Percentiles rank a stretch among this genome's conserved stretches.
Evolutionary conservation across 2,329 filamentous ascomycete species (phyloP).

Genomic region (Tolypocladium album): DNA sequence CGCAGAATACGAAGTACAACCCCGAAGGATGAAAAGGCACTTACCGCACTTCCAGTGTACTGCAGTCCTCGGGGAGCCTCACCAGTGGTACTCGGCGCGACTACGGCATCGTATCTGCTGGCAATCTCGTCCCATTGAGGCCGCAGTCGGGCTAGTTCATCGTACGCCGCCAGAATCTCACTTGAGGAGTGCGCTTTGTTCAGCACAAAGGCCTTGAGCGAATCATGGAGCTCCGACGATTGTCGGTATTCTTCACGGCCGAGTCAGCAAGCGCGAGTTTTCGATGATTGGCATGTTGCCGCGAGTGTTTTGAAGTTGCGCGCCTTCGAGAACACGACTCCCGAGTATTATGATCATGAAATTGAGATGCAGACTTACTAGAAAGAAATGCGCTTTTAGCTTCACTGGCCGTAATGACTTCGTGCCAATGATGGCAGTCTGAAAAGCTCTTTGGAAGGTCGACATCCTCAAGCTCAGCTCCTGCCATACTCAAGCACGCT

Average conservation of each 20-base stretch:
- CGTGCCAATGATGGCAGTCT: conserved; percentile 35
- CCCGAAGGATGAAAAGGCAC: too few relatives aligned
- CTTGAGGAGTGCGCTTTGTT: conserved; percentile 33
- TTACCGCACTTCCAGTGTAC: conserved; percentile 39
- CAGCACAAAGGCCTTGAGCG: conserved; percentile 39
- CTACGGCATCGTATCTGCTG: conserved; percentile 38
- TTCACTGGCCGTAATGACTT: conserved; percentile 3
- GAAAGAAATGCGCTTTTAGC: conserved; percentile 6
- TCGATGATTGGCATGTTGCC: background rate
- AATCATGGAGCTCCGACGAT: conserved; percentile 21
- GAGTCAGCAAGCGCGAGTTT: conserved; percentile 31
- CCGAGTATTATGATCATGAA: accelerated
- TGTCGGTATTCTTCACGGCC: conserved; percentile 33
- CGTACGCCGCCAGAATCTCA: conserved; percentile 39
- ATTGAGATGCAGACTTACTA: conserved; percentile 1
- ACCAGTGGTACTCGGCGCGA: conserved; percentile 48
- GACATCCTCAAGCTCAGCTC: conserved; percentile 46
- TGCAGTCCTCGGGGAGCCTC: conserved; percentile 44
- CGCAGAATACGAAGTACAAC: background rate
- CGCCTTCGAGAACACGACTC: background rate
- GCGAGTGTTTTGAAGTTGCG: background rate
- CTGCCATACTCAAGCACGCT: conserved; percentile 28
- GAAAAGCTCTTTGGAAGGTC: conserved; percentile 38
- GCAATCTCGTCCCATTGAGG: conserved; percentile 44
- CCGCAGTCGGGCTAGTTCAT: conserved; percentile 40